phyloP scores from a whole-genome alignment of 2,329 filamentous ascomycete species.

The Xylariales sp. region DNA sequence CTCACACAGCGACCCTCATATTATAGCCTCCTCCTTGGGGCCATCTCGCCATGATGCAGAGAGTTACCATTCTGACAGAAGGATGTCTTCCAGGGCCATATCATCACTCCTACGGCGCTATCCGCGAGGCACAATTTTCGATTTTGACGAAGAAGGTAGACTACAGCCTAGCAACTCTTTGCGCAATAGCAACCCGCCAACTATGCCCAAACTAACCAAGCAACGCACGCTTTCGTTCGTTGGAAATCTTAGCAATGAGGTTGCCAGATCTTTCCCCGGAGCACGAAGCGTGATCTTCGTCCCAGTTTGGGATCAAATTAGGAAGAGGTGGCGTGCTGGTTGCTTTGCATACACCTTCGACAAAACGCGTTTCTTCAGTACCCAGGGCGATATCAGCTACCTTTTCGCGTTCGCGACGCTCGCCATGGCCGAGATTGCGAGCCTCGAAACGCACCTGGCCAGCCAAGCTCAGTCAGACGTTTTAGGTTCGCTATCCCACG shows the following conservation, averaged over 20 bases:
- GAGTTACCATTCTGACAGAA: constrained; percentile 25
- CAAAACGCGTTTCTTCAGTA: constrained; percentile 57
- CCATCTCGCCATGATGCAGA: constrained; percentile 51
- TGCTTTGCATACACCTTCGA: constrained; percentile 62
- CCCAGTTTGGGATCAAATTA: constrained; percentile 32
- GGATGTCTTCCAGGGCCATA: constrained; percentile 55
- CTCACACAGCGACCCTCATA: constrained; percentile 43
- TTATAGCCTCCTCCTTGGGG: constrained; percentile 55
- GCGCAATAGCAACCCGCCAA: constrained; percentile 15
- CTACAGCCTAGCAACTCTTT: constrained; percentile 50
- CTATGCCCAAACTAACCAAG: constrained; percentile 16
- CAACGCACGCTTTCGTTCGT: constrained; percentile 30
- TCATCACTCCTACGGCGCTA: constrained; percentile 57
- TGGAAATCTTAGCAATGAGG: constrained; percentile 28
- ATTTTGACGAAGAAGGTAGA: constrained; percentile 55
- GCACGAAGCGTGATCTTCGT: constrained; percentile 33
- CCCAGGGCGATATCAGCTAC: constrained; percentile 62
- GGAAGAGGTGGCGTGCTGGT: constrained; percentile 57
- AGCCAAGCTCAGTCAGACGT: constrained; percentile 67
- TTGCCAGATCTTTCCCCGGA: constrained; percentile 28
- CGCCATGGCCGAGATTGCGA: constrained; percentile 67
- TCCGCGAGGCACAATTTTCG: constrained; percentile 60
- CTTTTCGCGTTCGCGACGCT: constrained; percentile 64
- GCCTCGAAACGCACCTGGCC: constrained; percentile 53
- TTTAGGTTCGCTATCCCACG: constrained; percentile 70